phyloP scores from a whole-genome alignment of 2,329 filamentous ascomycete species.

The Cadophora sp. region DNA sequence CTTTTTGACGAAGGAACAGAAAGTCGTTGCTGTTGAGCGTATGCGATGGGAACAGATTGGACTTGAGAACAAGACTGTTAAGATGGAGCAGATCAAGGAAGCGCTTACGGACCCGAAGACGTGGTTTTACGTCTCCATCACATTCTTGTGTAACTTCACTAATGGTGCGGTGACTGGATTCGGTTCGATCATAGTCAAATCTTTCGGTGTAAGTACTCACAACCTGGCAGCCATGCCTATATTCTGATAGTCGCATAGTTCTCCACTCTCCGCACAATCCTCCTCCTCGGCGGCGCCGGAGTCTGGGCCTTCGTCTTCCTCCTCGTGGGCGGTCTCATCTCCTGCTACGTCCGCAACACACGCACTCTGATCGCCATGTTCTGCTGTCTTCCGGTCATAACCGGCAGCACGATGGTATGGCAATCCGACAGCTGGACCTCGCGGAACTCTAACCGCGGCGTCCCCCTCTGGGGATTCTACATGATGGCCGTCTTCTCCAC shows the following conservation, averaged over 20 bases:
- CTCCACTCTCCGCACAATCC: slow-evolving; percentile 9
- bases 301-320: slow-evolving; percentile 7
- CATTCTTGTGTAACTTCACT: slow-evolving; percentile 14
- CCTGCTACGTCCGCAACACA: slow-evolving; percentile 12
- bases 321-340: slow-evolving; percentile 2
- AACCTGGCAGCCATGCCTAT: background rate
- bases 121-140: slow-evolving; percentile 27
- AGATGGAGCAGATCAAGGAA: slow-evolving; percentile 48
- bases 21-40: slow-evolving; percentile 44
- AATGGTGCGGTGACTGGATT: slow-evolving; percentile 17
- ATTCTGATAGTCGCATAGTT: background rate
- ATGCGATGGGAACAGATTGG: slow-evolving; percentile 27
- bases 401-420: slow-evolving; percentile 19
- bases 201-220: slow-evolving; percentile 5
- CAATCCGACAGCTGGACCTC: slow-evolving; percentile 1
- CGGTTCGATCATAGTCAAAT: slow-evolving; percentile 19
- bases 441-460: background rate
- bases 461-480: slow-evolving; percentile 41
- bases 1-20: slow-evolving; percentile 48
- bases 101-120: slow-evolving; percentile 46
- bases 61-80: slow-evolving; percentile 44
- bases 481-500: slow-evolving; percentile 44
- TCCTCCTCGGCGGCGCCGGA: slow-evolving; percentile 35
- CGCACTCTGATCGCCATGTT: background rate
- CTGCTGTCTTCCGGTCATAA: slow-evolving; percentile 26